Percentiles rank a stretch among this genome's conserved stretches.
These are phyloP conservation scores for Leishmania aethiopica DNA, from an alignment of 208 protist genomes.

Conservation along the genomic window DNA sequence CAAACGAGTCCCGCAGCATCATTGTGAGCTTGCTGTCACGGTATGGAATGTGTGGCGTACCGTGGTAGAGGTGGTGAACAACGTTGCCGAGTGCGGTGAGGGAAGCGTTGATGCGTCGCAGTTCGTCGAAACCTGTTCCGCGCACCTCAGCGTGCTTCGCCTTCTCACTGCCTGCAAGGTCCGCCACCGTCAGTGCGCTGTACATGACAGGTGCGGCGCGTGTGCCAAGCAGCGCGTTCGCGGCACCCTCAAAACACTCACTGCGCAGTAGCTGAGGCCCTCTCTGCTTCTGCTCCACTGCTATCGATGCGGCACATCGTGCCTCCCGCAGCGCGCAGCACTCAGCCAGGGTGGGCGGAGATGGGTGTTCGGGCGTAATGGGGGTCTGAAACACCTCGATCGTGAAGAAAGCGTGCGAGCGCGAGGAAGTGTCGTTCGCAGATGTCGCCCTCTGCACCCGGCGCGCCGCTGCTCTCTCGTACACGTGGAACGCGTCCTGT, in stretches of 20 bases:
- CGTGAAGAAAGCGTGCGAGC: conserved; percentile 88
- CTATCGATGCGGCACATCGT: conserved; percentile 17
- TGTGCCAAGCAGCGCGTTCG: conserved; percentile 36
- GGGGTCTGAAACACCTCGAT: conserved; percentile 80
- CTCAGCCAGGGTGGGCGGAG: not conserved
- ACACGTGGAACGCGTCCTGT: not conserved
- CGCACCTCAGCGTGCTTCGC: conserved; percentile 56
- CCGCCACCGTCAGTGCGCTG: conserved; percentile 81
- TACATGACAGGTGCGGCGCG: conserved; percentile 48
- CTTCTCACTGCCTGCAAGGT: conserved; percentile 93
- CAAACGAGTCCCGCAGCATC: conserved; percentile 80
- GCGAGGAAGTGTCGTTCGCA: conserved; percentile 85
- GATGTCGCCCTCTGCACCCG: conserved; percentile 65
- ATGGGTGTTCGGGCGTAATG: conserved; percentile 12
- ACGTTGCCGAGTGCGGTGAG: conserved; percentile 91
- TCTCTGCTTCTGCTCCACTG: conserved; percentile 36
- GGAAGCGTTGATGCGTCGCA: conserved; percentile 89
- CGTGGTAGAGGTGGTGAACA: conserved; percentile 69
- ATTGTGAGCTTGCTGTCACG: conserved; percentile 88
- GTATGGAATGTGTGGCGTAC: conserved; percentile 73
- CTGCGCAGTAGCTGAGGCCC: not conserved
- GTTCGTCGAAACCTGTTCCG: conserved; percentile 72
- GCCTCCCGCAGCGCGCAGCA: not conserved
- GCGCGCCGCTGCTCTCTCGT: conserved; percentile 27
- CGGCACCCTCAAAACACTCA: conserved; percentile 36